Evolutionary conservation across 2,329 filamentous ascomycete species (phyloP), one percentile per base, ranked within the genome.

Genomic region (Calonectria pseudoturangicola): DNA sequence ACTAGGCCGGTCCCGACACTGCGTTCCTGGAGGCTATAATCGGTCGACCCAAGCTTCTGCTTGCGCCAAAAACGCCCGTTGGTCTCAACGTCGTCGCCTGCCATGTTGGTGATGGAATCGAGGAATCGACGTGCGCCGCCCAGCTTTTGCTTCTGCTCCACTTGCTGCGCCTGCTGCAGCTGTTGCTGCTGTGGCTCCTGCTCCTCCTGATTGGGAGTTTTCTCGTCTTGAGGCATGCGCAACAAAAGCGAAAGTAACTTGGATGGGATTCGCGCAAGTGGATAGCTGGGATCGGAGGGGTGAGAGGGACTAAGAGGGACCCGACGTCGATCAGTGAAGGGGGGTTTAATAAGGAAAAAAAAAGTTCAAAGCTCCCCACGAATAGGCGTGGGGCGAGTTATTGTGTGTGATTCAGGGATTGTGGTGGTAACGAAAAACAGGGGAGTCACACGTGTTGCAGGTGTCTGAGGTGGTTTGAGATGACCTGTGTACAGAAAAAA

Each of bases 41-140:
- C 79, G 45, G 77, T 77, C 2, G 81, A 82, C 21, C 75, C 77
- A 9, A 81, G 74, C 70, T 82, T 80, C 68, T 77, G 72, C 66
- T 81, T 83, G 71, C 77, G 78, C 81, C 81, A 82, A 73, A 81
- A 80, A 58, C 80, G 81, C 47, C 70, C 67, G 70, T 75, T 73
- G 45, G 51, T 33, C 56, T 60, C 54, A 7, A 60, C 47, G 36
- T 68, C 58, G 45, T 81, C 77, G 45, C 66, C 70, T 47, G 73
- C 75, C 80, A 80, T 79, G 74, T 56, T 74, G 18, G 67, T 51
- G 48, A 73, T 54, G 21, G 70, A 69, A 25, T 64, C 47, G 30
- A 69, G 33, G 50, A 69, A 70, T 39, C 66, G 62, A 10, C 50
- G 73, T 21, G 67, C 21, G 30, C 56, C 45, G 16, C 43, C 51